These are phyloP conservation scores for Coprinopsis marcescibilis DNA, from an alignment of 768 basidiomycete genomes.

Conservation along the genomic window DNA sequence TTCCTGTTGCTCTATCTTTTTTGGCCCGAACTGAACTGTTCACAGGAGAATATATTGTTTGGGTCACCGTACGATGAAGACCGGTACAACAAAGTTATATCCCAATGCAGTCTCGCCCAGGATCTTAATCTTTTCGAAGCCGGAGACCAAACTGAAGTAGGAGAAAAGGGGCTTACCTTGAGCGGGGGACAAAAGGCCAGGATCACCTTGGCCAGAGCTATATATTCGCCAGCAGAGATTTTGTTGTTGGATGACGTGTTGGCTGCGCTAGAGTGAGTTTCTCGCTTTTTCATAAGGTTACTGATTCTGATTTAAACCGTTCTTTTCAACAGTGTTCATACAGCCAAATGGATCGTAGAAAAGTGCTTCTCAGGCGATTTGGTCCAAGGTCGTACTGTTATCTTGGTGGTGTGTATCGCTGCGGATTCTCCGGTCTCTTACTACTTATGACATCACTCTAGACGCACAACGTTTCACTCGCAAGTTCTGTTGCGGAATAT, in stretches of 20 bases:
- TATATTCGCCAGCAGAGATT: slow-evolving; percentile 48
- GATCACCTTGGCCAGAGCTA: slow-evolving; percentile 37
- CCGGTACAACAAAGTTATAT: slow-evolving; percentile 65
- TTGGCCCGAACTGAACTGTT: background rate
- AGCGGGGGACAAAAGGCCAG: slow-evolving; percentile 39
- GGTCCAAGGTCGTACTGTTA: slow-evolving; percentile 68
- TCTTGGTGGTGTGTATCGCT: slow-evolving; percentile 55
- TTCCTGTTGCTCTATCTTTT: background rate
- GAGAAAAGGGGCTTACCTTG: slow-evolving; percentile 59
- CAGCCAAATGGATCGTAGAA: slow-evolving; percentile 73
- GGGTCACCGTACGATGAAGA: slow-evolving; percentile 66
- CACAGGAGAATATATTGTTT: slow-evolving; percentile 69
- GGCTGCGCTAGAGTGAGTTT: slow-evolving; percentile 46
- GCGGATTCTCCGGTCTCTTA: background rate
- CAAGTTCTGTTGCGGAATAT: slow-evolving; percentile 45
- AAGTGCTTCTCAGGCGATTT: slow-evolving; percentile 76
- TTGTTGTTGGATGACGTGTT: slow-evolving; percentile 70
- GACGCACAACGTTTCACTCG: slow-evolving; percentile 47
- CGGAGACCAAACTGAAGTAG: slow-evolving; percentile 62
- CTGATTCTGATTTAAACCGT: background rate
- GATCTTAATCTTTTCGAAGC: slow-evolving; percentile 64
- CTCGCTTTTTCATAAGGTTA: background rate
- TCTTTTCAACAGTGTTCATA: slow-evolving; percentile 48
- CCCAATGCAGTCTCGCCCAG: slow-evolving; percentile 65
- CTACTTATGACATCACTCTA: slow-evolving; percentile 10